A percentile compares a stretch with the other conserved stretches of the same genome.
Evolutionary conservation across 75 land plant genomes (phyloP).

Genomic region (Selaginella tamariscina): DNA sequence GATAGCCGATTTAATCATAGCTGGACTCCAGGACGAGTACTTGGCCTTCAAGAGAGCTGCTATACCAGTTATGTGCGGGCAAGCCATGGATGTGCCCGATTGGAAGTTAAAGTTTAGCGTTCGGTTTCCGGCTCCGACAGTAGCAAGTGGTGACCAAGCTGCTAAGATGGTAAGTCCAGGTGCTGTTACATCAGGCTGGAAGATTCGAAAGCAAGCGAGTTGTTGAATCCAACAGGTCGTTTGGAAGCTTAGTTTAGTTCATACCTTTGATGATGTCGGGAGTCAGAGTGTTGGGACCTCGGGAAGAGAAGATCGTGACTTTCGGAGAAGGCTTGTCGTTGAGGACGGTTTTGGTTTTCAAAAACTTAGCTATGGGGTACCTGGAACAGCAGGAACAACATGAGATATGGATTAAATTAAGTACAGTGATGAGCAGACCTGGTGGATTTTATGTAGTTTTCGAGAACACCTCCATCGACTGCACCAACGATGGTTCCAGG

Average conservation of each 20-base stretch:
- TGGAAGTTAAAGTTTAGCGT: neutral
- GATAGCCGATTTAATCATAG: neutral
- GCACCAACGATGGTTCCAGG: conserved; percentile 18
- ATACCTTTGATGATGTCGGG: neutral
- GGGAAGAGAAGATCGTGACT: conserved; percentile 5
- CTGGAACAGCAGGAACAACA: neutral
- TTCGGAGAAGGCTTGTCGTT: conserved; percentile 1
- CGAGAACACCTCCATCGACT: neutral
- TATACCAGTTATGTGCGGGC: neutral
- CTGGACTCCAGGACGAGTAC: neutral
- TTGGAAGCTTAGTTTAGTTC: neutral
- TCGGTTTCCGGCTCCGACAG: neutral
- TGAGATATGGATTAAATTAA: neutral
- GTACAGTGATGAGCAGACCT: neutral
- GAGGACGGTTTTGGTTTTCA: neutral
- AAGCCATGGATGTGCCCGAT: neutral
- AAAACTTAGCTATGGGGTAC: neutral
- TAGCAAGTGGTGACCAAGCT: neutral
- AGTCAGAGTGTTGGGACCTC: conserved; percentile 7
- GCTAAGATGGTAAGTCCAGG: neutral
- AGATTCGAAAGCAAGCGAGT: neutral
- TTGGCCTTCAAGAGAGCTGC: neutral
- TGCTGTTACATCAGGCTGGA: conserved; percentile 1
- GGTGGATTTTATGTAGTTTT: neutral
- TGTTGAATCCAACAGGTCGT: no score